These are phyloP conservation scores for Aspergillus versicolor DNA, from an alignment of 2,329 filamentous ascomycete genomes.

Conservation along the genomic window DNA sequence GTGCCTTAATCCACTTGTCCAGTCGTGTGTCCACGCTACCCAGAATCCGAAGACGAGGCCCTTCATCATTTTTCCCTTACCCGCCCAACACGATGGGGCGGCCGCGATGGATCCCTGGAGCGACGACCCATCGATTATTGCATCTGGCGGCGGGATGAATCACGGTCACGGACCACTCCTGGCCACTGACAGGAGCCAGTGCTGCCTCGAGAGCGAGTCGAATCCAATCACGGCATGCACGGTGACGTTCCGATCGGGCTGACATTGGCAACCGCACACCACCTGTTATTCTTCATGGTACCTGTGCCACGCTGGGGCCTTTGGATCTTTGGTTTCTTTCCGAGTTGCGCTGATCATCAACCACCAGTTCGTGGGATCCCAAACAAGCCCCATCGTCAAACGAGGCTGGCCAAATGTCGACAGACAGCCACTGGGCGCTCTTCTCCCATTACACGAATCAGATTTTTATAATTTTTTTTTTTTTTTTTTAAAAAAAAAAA, in stretches of 20 bases:
- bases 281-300: too few relatives aligned
- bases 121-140: constrained; percentile 4
- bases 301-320: not conserved
- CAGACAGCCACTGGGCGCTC: not conserved
- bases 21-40: too few relatives aligned
- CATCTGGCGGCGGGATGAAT: constrained; percentile 3
- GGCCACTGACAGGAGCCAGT: constrained; percentile 2
- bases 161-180: constrained; percentile 11
- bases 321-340: not conserved
- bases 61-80: constrained; percentile 6
- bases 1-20: not conserved
- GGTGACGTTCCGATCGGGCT: constrained; percentile 19
- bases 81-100: constrained; percentile 16
- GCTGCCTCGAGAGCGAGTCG: not conserved
- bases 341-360: not conserved
- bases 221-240: constrained; percentile 20
- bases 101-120: not conserved
- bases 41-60: not conserved
- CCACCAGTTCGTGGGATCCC: not conserved
- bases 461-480: not conserved
- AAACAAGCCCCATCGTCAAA: not conserved
- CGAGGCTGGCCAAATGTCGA: not conserved
- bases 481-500: too few relatives aligned
- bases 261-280: constrained; percentile 6
- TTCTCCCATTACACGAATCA: not conserved